Percentiles rank a stretch among this genome's conserved stretches.
Conservation (phyloP, 495 filamentous ascomycete genomes). For the Penicillium roqueforti region DNA sequence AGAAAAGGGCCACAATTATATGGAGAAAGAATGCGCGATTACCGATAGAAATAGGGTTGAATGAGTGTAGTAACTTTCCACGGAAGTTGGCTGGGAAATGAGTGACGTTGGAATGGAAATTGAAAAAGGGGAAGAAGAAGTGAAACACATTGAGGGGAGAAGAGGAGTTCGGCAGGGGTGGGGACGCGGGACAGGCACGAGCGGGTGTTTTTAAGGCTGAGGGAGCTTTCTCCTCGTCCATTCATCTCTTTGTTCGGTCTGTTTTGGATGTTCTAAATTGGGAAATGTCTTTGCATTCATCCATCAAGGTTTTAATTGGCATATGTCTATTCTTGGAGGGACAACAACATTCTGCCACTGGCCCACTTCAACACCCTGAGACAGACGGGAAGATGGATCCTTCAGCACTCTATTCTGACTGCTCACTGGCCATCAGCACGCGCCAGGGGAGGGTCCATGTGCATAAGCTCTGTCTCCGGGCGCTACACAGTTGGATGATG, state of each 20-base stretch:
- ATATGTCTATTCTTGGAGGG: not conserved
- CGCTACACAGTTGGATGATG: not conserved
- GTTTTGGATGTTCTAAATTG: not conserved
- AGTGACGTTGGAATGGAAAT: not conserved
- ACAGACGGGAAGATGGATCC: not conserved
- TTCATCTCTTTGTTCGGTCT: not conserved
- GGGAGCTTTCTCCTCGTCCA: no score
- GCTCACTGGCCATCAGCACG: slow-evolving; percentile 1
- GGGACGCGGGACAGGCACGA: slow-evolving; percentile 10
- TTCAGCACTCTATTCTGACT: not conserved
- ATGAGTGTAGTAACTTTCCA: slow-evolving; percentile 6
- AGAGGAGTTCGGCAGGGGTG: not conserved
- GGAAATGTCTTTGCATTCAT: no score
- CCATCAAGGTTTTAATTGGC: no score
- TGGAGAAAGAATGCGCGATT: slow-evolving; percentile 24
- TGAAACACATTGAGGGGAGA: slow-evolving; percentile 11
- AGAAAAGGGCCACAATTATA: slow-evolving; percentile 24
- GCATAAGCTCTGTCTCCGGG: not conserved
- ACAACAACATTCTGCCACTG: not conserved
- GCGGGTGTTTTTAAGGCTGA: slow-evolving; percentile 16
- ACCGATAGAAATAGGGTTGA: slow-evolving; percentile 11
- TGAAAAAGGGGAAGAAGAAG: slow-evolving; percentile 3
- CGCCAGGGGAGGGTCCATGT: slow-evolving; percentile 3
- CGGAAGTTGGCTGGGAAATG: not conserved
- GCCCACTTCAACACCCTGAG: not conserved